Base-by-base conservation (phyloP, 805 yeast species). In the Ogataea methylovora region DNA sequence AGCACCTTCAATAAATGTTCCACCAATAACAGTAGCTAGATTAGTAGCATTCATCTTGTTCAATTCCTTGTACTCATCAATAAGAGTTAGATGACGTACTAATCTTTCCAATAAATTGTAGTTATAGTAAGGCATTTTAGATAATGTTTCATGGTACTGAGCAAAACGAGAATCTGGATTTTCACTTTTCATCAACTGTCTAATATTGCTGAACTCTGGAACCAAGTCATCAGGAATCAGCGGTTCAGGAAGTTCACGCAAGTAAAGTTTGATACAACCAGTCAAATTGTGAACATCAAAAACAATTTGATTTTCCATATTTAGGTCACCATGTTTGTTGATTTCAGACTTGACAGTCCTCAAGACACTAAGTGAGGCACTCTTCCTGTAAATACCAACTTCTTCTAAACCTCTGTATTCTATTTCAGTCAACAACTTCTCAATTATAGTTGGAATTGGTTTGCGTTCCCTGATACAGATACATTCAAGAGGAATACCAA, bases 31-130 rank as follows among this genome's bases (percentile, higher is more conserved):
- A 36, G 94, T 90, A 4, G 96, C 94, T 49, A 90, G 61, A 52
- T 90, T 90, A 2, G 86, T 79, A 3, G 94, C 75, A 36, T 81
- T 84, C 97, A 90, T 90, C 53, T 79, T 79, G 60, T 90, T 90
- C 30, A 60, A 61, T 9, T 72, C 77, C 29, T 79, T 77, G 49
- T 76, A 77, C 38, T 69, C 70, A 35, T 82, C 78, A 17, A 90
- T 79, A 43, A 69, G 69, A 43, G 71, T 66, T 61, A 88, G 68
- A 60, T 88, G 97, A 28, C 66, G 60, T 25, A 82, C 66, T 35
- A 90, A 63, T 32, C 82, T 60, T 48, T 74, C 74, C 53, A 90
- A 64, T 8, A 90, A 68, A 34, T 73, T 71, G 49, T 73, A 84
- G 53, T 86, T 85, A 45, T 70, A 64, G 2, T 54, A 45, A 2